Conservation (phyloP, 306 rosid species). For the Parietaria judaica region DNA sequence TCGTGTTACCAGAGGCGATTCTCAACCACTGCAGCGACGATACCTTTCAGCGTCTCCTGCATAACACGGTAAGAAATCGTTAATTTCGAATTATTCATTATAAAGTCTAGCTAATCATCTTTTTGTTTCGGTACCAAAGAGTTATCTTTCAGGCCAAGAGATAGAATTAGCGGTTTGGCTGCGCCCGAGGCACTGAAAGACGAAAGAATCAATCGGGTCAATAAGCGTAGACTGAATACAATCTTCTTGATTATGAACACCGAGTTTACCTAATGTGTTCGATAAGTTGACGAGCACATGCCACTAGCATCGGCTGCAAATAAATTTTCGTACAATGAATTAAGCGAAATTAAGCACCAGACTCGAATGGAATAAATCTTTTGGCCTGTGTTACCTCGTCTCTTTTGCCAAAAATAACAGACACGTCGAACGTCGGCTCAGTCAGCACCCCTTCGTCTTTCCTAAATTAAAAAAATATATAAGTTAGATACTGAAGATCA, state of each 20-base stretch:
- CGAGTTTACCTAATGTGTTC: conserved; percentile 59
- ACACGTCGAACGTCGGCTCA: conserved; percentile 78
- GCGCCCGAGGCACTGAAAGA: conserved; percentile 54
- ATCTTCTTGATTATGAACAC: background rate
- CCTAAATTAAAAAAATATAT: conserved; percentile 32
- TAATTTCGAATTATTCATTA: conserved; percentile 5
- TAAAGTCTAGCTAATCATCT: background rate
- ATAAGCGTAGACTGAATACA: background rate
- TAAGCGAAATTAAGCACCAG: conserved; percentile 1
- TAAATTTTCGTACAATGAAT: background rate
- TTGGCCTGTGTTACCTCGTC: conserved; percentile 53
- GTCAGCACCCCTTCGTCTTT: conserved; percentile 80
- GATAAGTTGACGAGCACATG: conserved; percentile 82
- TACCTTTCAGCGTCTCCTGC: conserved; percentile 82
- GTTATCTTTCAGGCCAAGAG: conserved; percentile 94
- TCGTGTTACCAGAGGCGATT: conserved; percentile 46
- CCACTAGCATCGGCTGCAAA: conserved; percentile 41
- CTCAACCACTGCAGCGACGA: conserved; percentile 61
- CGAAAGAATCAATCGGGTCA: background rate
- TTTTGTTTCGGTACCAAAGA: conserved; percentile 37
- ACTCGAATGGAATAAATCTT: background rate
- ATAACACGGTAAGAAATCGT: conserved; percentile 6
- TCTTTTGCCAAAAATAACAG: conserved; percentile 84
- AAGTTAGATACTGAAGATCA: background rate
- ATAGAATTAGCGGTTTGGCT: conserved; percentile 57